Percentiles rank a stretch among this genome's conserved stretches.
Evolutionary conservation across 2,329 filamentous ascomycete species (phyloP).

Genomic region (Pseudogymnoascus sp.): DNA sequence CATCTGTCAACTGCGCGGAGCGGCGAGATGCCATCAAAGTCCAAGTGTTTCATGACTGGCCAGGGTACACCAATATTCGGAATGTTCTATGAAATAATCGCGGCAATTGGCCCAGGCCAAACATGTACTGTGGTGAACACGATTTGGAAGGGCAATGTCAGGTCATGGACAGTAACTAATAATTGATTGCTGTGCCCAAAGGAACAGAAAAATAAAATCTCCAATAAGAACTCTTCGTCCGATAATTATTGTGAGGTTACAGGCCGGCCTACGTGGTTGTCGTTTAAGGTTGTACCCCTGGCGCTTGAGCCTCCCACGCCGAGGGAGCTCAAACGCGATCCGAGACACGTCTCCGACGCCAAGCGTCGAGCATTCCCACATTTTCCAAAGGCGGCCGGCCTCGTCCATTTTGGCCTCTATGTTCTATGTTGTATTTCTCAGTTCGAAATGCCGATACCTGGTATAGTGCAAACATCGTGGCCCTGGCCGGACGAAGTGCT

Average conservation of each 20-base stretch:
- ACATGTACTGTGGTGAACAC: not conserved
- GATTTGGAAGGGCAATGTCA: not conserved
- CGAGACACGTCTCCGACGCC: conserved; percentile 46
- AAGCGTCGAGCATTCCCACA: conserved; percentile 10
- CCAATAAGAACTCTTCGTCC: not conserved
- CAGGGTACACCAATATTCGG: not conserved
- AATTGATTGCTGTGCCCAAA: not conserved
- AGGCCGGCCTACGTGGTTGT: not conserved
- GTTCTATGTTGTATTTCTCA: not conserved
- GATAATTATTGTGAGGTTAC: not conserved
- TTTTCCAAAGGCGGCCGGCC: not conserved
- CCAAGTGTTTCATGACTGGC: conserved; percentile 2
- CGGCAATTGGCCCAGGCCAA: not conserved
- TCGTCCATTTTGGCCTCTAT: not conserved
- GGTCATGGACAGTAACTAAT: not conserved
- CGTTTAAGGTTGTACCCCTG: conserved; percentile 9
- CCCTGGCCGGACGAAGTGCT: conserved; percentile 5
- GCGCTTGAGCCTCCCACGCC: not conserved
- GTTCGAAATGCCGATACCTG: conserved; percentile 3
- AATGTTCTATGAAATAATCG: not conserved
- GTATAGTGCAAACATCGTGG: conserved; percentile 4
- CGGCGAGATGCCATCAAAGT: not conserved
- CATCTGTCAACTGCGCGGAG: not conserved
- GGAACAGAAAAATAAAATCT: not conserved
- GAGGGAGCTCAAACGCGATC: conserved; percentile 37